These are phyloP conservation scores for Gamsiella multidivaricata DNA, from an alignment of 192 early-diverging fungal genomes.

Conservation along the genomic window DNA sequence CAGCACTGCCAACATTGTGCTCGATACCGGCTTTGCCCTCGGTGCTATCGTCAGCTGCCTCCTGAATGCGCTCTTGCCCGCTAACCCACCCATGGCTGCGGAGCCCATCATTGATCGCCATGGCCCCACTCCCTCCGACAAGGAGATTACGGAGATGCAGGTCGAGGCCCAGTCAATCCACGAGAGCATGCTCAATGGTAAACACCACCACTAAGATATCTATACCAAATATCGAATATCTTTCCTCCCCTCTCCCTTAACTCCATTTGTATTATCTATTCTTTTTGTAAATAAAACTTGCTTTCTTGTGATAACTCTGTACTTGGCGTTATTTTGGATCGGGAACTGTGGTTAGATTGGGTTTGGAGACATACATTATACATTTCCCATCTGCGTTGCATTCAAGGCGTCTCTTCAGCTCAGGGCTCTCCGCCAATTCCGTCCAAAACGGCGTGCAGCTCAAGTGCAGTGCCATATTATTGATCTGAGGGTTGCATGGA, in stretches of 20 bases:
- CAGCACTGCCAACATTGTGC: conserved; percentile 58
- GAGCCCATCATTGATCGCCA: conserved; percentile 48
- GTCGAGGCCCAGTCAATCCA: conserved; percentile 49
- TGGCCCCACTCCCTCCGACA: conserved; percentile 25
- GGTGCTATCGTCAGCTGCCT: conserved; percentile 56
- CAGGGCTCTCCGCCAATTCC: conserved; percentile 15
- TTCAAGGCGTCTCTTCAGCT: conserved; percentile 8
- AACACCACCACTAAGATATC: too few species aligned
- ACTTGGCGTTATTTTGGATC: too few species aligned
- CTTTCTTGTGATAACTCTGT: too few species aligned
- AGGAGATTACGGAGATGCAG: conserved; percentile 47
- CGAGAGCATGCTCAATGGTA: conserved; percentile 36
- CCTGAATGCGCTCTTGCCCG: conserved; percentile 55
- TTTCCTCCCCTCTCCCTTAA: background rate
- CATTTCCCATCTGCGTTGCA: conserved; percentile 21
- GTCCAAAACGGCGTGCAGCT: conserved; percentile 39
- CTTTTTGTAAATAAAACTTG: background rate
- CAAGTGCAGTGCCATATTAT: conserved; percentile 3
- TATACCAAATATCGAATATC: too few species aligned
- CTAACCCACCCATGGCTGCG: conserved; percentile 29
- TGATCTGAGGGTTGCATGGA: conserved; percentile 17
- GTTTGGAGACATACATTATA: conserved; percentile 11
- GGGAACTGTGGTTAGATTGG: background rate
- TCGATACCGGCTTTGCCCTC: conserved; percentile 59
- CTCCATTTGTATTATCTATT: background rate